Evolutionary conservation across 805 yeast species (phyloP), one percentile per base, ranked within the genome.

Genomic region (Saturnispora galanensis): DNA sequence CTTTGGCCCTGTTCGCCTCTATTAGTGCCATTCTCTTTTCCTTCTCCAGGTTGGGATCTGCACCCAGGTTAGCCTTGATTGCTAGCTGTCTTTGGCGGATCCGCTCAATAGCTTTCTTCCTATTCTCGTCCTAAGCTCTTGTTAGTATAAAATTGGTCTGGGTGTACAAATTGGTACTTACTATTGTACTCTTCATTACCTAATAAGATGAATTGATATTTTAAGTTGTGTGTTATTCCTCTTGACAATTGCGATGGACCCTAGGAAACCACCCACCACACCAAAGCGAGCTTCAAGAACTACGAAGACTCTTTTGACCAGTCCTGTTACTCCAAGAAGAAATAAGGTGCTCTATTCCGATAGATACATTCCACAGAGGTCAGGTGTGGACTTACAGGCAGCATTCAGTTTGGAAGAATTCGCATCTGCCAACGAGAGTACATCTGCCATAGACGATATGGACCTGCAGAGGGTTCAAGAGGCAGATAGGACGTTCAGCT

Each of bases 361-460:
- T 62, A 68, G 97, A 45, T 87, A 79, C 60, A 85, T 93, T 26
- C 98, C 98, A 5, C 79, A 76, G 48, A 66, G 98, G 40, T 79
- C 85, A 1, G 96, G 95, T 1, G 75, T 87, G 21, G 94, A 87
- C 55, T 66, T 90, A 12, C 93, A 86, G 56, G 87, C 96, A 0
- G 96, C 96, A 7, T 82, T 79, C 59, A 74, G 79, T 47, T 63
- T 79, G 41, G 52, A 40, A 9, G 71, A 53, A 10, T 47, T 46
- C 31, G 54, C 52, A 8, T 17, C 37, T 10, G 42, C 47, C 10
- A 38, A 44, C 3, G 36, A 31, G 28, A 46, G 45, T n/a, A 35
- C 35, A 7, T 44, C 21, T 17, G 16, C 28, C 17, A 21, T 17
- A 42, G 73, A 72, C 51, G 94, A 84, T 53, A 65, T 82, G 17